A percentile compares a stretch with the other conserved stretches of the same genome.
phyloP scores from a whole-genome alignment of 148 eudicot species.

The Persicaria maculosa region DNA sequence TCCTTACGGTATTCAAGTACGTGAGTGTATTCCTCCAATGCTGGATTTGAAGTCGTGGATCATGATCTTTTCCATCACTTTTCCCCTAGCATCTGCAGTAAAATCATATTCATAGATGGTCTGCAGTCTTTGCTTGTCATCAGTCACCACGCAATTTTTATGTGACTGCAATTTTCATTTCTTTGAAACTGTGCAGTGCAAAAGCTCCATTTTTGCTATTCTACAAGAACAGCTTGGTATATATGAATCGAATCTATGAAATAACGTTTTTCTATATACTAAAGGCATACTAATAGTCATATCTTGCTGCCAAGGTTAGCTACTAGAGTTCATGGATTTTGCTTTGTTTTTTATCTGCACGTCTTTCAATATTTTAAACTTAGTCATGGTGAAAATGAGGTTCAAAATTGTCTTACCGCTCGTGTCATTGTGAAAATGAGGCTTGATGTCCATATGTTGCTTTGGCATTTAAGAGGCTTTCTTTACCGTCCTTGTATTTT shows the following conservation, averaged over 20 bases:
- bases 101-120: no score
- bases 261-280: neutral
- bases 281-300: neutral
- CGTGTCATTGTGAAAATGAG: neutral
- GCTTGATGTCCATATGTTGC: neutral
- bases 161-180: neutral
- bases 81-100: no score
- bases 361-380: neutral
- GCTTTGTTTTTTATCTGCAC: neutral
- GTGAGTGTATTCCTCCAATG: no score
- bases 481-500: neutral
- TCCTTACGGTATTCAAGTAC: no score
- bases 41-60: no score
- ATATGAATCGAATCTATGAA: neutral
- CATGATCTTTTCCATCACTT: no score
- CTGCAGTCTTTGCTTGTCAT: no score
- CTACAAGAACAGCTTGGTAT: neutral
- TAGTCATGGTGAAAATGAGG: neutral
- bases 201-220: neutral
- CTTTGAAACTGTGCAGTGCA: neutral
- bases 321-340: neutral
- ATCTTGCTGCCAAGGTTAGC: neutral
- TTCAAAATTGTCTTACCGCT: no score
- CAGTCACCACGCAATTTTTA: neutral
- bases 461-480: neutral